A percentile compares a stretch with the other conserved stretches of the same genome.
phyloP scores from a whole-genome alignment of 148 eudicot genomes.

The Nepenthes gracilis region DNA sequence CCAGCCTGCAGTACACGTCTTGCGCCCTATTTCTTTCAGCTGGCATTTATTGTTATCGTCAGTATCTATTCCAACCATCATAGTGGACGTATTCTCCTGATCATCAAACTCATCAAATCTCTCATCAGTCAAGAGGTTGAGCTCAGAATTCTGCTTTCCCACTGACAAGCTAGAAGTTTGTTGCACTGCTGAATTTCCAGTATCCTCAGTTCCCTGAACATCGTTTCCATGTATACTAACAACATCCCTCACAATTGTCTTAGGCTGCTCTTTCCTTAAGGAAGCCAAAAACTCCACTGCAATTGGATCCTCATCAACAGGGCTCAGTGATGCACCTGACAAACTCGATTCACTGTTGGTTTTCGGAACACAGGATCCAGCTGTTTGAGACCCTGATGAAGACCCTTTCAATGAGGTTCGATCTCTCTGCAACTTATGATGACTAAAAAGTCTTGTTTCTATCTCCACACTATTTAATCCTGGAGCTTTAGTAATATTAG shows the following conservation, averaged over 20 bases:
- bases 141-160: constrained; percentile 20
- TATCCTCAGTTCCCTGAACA: constrained; percentile 22
- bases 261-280: constrained; percentile 25
- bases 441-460: constrained; percentile 77
- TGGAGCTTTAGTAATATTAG: neutral
- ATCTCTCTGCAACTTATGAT: constrained; percentile 54
- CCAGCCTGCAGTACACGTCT: constrained; percentile 79
- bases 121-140: constrained; percentile 47
- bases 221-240: neutral
- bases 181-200: constrained; percentile 19
- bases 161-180: constrained; percentile 16
- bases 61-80: constrained; percentile 39
- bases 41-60: constrained; percentile 33
- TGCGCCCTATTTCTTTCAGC: constrained; percentile 56
- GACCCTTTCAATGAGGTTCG: constrained; percentile 23
- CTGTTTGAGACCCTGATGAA: constrained; percentile 7
- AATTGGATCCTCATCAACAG: constrained; percentile 30
- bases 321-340: constrained; percentile 3
- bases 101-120: constrained; percentile 56
- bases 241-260: constrained; percentile 1
- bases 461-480: constrained; percentile 35
- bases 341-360: neutral
- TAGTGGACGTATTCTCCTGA: constrained; percentile 38
- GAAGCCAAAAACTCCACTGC: constrained; percentile 46
- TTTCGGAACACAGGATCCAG: constrained; percentile 1